phyloP scores from a whole-genome alignment of 1,284 basidiomycete genomes.

The Naganishia sp. region DNA sequence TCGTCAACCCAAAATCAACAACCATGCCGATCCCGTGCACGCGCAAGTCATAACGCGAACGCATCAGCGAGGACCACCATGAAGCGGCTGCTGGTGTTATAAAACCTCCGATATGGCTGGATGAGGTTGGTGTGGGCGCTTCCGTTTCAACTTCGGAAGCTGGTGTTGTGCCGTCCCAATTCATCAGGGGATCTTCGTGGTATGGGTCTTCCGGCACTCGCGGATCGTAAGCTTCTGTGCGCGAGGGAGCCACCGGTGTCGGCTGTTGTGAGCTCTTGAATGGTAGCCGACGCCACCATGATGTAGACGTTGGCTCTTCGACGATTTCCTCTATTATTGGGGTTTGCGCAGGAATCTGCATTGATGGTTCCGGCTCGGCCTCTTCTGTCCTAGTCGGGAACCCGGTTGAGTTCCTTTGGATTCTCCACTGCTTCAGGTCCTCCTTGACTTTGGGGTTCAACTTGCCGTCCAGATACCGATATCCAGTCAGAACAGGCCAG shows the following conservation, averaged over 20 bases:
- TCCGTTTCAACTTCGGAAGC: neutral
- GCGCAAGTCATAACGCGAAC: constrained; percentile 25
- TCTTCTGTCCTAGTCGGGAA: neutral
- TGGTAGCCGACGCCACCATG: constrained; percentile 6
- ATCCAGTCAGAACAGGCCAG: constrained; percentile 31
- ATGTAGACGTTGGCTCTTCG: neutral
- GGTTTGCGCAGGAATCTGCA: neutral
- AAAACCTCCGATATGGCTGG: neutral
- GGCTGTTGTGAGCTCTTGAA: neutral
- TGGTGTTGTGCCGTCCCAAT: constrained; percentile 4
- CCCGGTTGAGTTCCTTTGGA: neutral
- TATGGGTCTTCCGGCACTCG: constrained; percentile 16
- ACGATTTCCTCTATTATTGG: neutral
- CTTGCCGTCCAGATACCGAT: constrained; percentile 19
- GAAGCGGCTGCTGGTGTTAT: neutral
- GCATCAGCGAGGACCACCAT: constrained; percentile 8
- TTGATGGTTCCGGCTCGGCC: constrained; percentile 5
- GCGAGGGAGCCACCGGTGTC: neutral
- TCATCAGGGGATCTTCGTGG: constrained; percentile 4
- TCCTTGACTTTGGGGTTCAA: constrained; percentile 4
- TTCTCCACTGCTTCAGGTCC: constrained; percentile 13
- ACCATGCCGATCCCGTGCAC: constrained; percentile 31
- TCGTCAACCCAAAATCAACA: constrained; percentile 23
- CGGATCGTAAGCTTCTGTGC: constrained; percentile 17
- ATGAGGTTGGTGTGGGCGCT: neutral